These are phyloP conservation scores for Botrytis elliptica DNA, from an alignment of 2,329 filamentous ascomycete species.

Conservation along the genomic window DNA sequence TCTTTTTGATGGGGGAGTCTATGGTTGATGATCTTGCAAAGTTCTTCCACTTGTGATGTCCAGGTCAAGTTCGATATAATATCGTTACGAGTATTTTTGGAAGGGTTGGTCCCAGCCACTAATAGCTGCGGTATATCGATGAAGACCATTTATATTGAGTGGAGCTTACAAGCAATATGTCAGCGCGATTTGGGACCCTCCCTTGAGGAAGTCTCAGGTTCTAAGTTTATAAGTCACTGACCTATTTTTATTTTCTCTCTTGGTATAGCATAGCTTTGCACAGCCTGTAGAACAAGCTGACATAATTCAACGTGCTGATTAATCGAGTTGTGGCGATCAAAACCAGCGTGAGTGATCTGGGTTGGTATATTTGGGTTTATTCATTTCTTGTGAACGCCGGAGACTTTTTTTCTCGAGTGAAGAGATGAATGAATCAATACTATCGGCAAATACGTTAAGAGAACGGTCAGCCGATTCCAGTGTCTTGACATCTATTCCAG, in stretches of 20 bases:
- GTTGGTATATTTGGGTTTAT: rapidly evolving
- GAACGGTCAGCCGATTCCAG: too few species aligned
- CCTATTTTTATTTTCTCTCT: neutral
- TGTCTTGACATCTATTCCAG: too few species aligned
- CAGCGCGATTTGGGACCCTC: neutral
- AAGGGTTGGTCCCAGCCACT: neutral
- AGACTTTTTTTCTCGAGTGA: neutral
- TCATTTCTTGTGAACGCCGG: neutral
- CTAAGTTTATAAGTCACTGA: neutral
- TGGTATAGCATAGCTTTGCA: neutral
- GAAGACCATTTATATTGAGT: neutral
- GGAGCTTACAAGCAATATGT: neutral
- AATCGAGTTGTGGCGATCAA: neutral
- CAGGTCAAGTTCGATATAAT: neutral
- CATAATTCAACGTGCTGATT: neutral
- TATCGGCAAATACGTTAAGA: neutral
- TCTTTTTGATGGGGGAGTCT: neutral
- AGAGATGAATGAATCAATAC: neutral
- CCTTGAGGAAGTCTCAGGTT: too few species aligned
- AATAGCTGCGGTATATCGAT: neutral
- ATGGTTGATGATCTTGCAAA: neutral
- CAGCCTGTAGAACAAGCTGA: neutral
- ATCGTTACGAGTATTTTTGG: neutral
- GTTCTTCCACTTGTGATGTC: neutral
- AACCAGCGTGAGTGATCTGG: neutral